A percentile compares a stretch with the other conserved stretches of the same genome.
Evolutionary conservation across 345 rosid species (phyloP).

Genomic region (Populus ilicifolia): DNA sequence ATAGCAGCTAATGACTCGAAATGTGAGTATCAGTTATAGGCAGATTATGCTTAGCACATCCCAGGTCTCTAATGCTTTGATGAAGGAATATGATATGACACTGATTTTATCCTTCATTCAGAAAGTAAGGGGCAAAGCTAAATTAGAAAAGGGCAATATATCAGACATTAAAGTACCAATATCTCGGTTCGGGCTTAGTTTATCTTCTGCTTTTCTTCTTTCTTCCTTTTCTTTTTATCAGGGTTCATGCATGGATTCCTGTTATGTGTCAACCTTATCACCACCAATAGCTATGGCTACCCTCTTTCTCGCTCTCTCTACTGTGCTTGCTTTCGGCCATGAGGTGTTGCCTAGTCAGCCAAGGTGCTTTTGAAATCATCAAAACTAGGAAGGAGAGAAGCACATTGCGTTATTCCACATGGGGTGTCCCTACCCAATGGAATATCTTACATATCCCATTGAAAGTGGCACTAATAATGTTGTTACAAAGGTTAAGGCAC

Average conservation of each 20-base stretch:
- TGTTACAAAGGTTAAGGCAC: not conserved
- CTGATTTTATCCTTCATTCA: not conserved
- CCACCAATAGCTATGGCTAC: not conserved
- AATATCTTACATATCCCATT: not conserved
- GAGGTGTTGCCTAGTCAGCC: constrained; percentile 19
- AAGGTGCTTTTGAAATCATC: constrained; percentile 18
- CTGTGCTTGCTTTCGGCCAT: constrained; percentile 21
- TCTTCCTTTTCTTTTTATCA: not conserved
- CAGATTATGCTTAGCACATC: not conserved
- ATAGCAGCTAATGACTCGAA: not conserved
- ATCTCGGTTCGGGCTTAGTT: not conserved
- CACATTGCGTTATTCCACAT: constrained; percentile 18
- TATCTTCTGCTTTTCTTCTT: too few relatives aligned
- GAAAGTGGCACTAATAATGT: not conserved
- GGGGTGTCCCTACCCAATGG: constrained; percentile 19
- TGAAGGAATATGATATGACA: not conserved
- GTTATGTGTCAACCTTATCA: not conserved
- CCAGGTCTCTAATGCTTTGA: not conserved
- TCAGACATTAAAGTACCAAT: not conserved
- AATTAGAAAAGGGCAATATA: not conserved
- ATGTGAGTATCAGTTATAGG: not conserved
- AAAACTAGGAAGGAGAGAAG: not conserved
- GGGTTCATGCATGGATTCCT: not conserved
- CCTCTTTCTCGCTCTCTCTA: not conserved
- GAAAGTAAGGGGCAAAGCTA: not conserved